Evolutionary conservation across 305 asterid species (phyloP).

Genomic region (Fraxinus sp.): DNA sequence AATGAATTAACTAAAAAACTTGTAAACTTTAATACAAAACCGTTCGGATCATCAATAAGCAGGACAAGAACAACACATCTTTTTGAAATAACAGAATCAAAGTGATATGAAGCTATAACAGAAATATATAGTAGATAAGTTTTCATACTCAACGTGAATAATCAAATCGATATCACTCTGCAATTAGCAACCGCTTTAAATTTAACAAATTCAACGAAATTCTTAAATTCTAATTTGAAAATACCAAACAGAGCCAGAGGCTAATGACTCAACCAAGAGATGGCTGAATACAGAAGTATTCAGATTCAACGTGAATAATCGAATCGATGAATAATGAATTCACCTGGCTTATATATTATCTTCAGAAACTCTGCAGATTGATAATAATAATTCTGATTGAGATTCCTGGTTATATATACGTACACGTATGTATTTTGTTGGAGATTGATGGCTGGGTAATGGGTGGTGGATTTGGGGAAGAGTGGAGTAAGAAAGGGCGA

Average conservation of each 20-base stretch:
- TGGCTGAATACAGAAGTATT: background rate
- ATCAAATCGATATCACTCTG: background rate
- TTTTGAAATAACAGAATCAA: background rate
- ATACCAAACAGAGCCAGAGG: background rate
- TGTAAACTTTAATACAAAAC: background rate
- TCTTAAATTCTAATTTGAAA: background rate
- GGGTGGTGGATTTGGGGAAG: background rate
- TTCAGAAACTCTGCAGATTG: constrained; percentile 1
- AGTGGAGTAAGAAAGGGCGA: background rate
- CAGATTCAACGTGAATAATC: background rate
- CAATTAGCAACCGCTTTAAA: background rate
- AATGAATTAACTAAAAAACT: background rate
- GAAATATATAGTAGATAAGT: background rate
- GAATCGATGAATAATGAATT: constrained; percentile 13
- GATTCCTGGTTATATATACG: background rate
- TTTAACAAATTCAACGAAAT: background rate
- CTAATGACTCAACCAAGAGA: background rate
- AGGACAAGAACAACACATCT: background rate
- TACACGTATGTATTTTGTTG: constrained; percentile 12
- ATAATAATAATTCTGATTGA: constrained; percentile 14
- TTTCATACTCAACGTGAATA: background rate
- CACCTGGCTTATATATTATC: constrained; percentile 26
- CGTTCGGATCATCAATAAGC: background rate
- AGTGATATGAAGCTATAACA: background rate
- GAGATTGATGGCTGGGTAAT: constrained; percentile 4